These are phyloP conservation scores for Ilyonectria robusta DNA, from an alignment of 2,329 filamentous ascomycete species.

Conservation along the genomic window DNA sequence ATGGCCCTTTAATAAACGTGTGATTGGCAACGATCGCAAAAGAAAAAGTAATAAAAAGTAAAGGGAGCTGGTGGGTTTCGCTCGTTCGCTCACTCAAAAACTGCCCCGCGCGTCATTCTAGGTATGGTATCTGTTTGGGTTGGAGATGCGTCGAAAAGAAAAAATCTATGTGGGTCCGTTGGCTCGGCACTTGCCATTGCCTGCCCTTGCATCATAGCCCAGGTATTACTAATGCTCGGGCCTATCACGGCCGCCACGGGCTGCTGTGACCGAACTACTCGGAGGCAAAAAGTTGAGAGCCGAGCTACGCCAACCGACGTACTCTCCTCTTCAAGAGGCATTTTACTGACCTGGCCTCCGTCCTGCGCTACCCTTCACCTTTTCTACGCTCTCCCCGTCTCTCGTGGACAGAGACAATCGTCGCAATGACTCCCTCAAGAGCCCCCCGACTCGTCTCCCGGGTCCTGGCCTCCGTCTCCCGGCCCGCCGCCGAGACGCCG, in stretches of 20 bases:
- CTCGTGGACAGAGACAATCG: background rate
- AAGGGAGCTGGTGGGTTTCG: background rate
- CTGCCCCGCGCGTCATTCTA: constrained; percentile 40
- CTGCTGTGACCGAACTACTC: constrained; percentile 34
- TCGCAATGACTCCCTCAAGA: constrained; percentile 45
- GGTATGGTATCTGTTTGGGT: constrained; percentile 18
- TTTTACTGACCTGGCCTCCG: constrained; percentile 15
- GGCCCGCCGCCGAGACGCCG: constrained; percentile 39
- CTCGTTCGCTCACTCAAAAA: background rate
- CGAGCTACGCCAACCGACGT: constrained; percentile 35
- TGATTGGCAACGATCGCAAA: background rate
- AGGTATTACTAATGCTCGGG: constrained; percentile 52
- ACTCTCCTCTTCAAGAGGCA: constrained; percentile 25
- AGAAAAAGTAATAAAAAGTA: background rate
- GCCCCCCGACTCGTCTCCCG: constrained; percentile 43
- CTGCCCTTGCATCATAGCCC: constrained; percentile 50
- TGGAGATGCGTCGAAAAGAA: constrained; percentile 6
- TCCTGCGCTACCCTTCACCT: background rate
- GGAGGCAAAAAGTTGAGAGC: constrained; percentile 48
- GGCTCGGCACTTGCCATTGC: constrained; percentile 19
- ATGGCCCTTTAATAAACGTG: constrained; percentile 20
- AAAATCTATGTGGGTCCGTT: constrained; percentile 14
- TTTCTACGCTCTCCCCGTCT: background rate
- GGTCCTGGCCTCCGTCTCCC: constrained; percentile 42
- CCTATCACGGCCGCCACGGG: constrained; percentile 44